Evolutionary conservation across 257 asterid species (phyloP), one percentile per base, ranked within the genome.

Genomic region (Haberlea rhodopensis): DNA sequence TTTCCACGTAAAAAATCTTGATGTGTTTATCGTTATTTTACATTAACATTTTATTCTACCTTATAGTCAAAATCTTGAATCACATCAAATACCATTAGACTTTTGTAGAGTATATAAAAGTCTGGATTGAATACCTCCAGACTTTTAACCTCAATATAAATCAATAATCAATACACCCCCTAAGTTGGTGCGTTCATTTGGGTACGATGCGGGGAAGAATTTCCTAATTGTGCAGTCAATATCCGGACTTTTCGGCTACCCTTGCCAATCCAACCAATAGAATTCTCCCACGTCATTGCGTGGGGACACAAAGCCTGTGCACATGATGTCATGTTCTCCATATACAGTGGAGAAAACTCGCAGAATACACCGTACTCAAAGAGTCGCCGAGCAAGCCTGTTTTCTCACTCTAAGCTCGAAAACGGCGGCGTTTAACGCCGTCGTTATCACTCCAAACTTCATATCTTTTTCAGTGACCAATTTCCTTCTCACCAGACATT

Each of bases 381-480:
- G 43, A 53, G 54, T 28, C 45, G 34, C 27, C 20, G 73, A 22
- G 53, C 48, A 56, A 37, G 68, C 73, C 55, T 23, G 69, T 46
- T 51, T 55, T 52, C 57, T 31, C 15, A 4, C 49, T 3, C 57
- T 21, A 18, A 56, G 32, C 74, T 21, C 71, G 13, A 55, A 43
- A 52, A 57, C 76, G 84, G 77, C 84, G 81, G 76, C 69, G 67
- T 70, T 54, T 76, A 55, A 61, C 72, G 78, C 67, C 78, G 78
- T 69, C 69, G 66, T 55, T 71, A 10, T 24, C 10, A 3, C 68
- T 28, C 25, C 24, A 46, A 54, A 55, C 26, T 66, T 59, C 22
- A 24, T 24, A 61, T 22, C 66, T 16, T 63, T 71, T 25, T 61
- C 77, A 53, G 43, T 71, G 21, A 23, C 51, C 27, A 23, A 43